Base-by-base conservation (phyloP, 225 moss, liverwort and hornwort genomes). In the Anthoceros angustus region DNA sequence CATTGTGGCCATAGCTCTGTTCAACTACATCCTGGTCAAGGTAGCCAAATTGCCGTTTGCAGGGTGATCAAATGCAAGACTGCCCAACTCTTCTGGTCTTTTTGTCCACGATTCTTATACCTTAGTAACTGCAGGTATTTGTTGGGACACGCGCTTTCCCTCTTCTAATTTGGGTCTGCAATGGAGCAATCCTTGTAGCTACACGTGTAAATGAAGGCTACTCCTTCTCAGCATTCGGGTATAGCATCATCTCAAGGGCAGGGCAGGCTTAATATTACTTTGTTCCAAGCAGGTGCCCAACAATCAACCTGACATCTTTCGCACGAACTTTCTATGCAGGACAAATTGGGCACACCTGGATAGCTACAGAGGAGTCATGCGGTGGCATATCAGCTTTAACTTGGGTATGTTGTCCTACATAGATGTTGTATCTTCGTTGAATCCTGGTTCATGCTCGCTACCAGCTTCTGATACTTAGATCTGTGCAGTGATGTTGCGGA, bases 301-400 rank as follows among this genome's bases (percentile, higher is more conserved):
- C 20, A 50, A 0, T 43, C 9, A 62, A 2, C 8, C 32, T 23
- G 10, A 20, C 25, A 61, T 18, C 11, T 60, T 15, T 50, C 40
- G 64, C 20, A 42, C 62, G 39, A 64, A 21, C 70, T 20, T 64
- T 43, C 39, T 18, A 63, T 73, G 61, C 86, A 94, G 94, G 75
- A 79, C 82, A 62, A 80, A 85, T 25, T 86, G 81, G 78, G 80
- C 85, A 16, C 80, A 79, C 70, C 63, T 98, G 73, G 95, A 98
- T 81, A 77, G 83, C 2, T 67, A 87, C 70, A 79, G 88, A 70
- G 88, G 91, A 62, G 84, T 75, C 41, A 76, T 98, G 81, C 83
- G 95, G 60, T 98, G 95, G 91, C 95, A 98, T 66, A 87, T 89
- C 70, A 89, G 85, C 74, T 91, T 98, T 71, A 98, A 98, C 76